Base-by-base conservation (phyloP, 2,329 filamentous ascomycete genomes). In the Stagonosporopsis tanaceti region DNA sequence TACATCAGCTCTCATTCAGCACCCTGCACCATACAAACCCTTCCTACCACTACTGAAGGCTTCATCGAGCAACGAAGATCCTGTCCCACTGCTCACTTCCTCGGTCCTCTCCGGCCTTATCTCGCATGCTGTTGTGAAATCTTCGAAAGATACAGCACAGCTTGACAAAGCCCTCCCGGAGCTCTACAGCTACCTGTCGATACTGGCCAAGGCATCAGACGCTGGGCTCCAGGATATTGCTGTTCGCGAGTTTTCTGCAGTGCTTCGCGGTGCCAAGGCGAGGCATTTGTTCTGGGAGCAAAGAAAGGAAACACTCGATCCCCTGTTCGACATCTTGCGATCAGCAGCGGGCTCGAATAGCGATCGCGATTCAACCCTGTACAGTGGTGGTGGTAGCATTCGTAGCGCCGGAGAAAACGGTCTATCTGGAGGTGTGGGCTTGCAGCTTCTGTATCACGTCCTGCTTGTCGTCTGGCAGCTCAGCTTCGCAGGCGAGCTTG, bases 401-500 rank as follows among this genome's bases (percentile, higher is more conserved):
- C 83, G 84, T 61, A 89, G 87, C 50, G 84, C 86, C 28, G 56
- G 56, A 38, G 67, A 69, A 25, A 89, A 93, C 59, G 81, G 84
- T 38, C 78, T 88, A 41, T 78, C 80, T 56, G 92, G 93, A 46
- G 93, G 93, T 8, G 92, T 99, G 58, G 92, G 93, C 2, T 81
- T 99, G 38, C 95, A 99, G 76, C 85, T 98, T 38, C 84, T 99
- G 38, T 99, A 99, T 76, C 92, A 97, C 71, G 91, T 97, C 15
- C 84, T 99, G 22, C 84, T 99, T 47, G 93, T 96, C 12, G 81
- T 99, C 57, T 99, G 95, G 95, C 93, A 98, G 81, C 83, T 99
- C 66, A 97, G 93, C 73, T 99, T 99, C 66, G 95, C 98, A 75
- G 86, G 83, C 28, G 77, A 81, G 56, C 76, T 87, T 12, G 82